Base-by-base conservation (phyloP, 495 filamentous ascomycete genomes). In the Podospora comata region DNA sequence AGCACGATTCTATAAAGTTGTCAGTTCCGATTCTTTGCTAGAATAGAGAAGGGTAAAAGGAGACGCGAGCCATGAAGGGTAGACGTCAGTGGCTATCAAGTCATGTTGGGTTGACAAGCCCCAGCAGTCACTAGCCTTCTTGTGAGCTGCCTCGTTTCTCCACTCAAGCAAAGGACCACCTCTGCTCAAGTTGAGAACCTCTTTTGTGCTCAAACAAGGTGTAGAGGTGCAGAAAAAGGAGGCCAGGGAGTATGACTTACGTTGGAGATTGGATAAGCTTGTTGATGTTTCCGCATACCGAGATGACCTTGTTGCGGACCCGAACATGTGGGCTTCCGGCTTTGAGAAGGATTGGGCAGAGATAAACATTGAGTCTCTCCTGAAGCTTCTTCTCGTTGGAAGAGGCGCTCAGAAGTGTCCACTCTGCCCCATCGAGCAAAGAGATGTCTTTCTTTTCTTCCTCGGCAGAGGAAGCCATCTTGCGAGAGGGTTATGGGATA, bases 361-460 rank as follows among this genome's bases (percentile, higher is more conserved):
- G 80, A 70, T 94, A 97, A 13, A 85, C 88, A 68, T 89, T 86
- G 28, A 99, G 84, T 5, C 93, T 82, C 28, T 87, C 76, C 73
- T 93, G 87, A 5, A 99, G 84, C 78, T 92, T 94, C 67, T 84
- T 81, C 70, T 96, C 94, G n/a, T 91, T 86, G 67, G 92, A 89
- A 11, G 83, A 79, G 18, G 91, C 88, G 63, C 92, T 83, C n/a
- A 95, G 91, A 67, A 99, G 92, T 58, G 89, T 87, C 74, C 96
- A 90, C 77, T 97, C 92, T 61, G 97, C 91, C 74, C 96, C 96
- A 72, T 91, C 91, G 68, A 97, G 84, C 64, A 97, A 87, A 67
- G 86, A 88, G 69, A 97, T 85, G 83, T 99, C 95, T 65, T 87
- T 84, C 73, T 85, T 86, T 77, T 92, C 91, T 19, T 74, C 71